Evolutionary conservation across 208 protist species (phyloP).

Genomic region (Phytomonas sp.): DNA sequence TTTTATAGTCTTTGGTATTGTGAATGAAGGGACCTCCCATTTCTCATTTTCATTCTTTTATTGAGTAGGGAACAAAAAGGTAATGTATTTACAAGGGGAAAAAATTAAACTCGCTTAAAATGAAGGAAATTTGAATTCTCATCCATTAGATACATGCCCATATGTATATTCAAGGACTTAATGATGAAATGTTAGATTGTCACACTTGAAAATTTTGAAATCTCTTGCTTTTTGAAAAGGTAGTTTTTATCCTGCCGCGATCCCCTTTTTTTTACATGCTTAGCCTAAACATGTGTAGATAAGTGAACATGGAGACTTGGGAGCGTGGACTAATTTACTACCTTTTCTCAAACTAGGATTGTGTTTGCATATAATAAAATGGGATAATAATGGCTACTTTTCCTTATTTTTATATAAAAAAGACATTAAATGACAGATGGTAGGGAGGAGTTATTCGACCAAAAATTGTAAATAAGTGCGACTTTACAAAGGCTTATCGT

Average conservation of each 20-base stretch:
- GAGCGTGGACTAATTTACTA: background rate
- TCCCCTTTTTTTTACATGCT: background rate
- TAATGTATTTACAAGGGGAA: background rate
- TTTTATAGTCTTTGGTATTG: background rate
- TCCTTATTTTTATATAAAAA: background rate
- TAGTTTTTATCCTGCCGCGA: background rate
- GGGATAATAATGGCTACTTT: background rate
- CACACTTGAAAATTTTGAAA: background rate
- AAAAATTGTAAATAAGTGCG: background rate
- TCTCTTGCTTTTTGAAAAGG: background rate
- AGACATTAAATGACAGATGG: background rate
- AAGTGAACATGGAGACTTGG: background rate
- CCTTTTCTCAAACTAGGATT: background rate
- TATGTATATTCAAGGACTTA: slow-evolving; percentile 4
- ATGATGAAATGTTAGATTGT: background rate
- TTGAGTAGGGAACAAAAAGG: background rate
- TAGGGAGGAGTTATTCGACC: background rate
- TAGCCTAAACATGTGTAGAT: background rate
- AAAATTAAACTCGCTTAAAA: background rate
- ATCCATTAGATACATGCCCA: background rate
- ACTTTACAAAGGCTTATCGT: background rate
- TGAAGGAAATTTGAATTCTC: background rate
- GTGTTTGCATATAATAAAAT: background rate
- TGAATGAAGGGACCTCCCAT: background rate
- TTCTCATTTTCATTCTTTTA: background rate